Percentiles rank a stretch among this genome's conserved stretches.
Evolutionary conservation across 768 basidiomycete genomes (phyloP).

Genomic region (Russula griseocarnosa): DNA sequence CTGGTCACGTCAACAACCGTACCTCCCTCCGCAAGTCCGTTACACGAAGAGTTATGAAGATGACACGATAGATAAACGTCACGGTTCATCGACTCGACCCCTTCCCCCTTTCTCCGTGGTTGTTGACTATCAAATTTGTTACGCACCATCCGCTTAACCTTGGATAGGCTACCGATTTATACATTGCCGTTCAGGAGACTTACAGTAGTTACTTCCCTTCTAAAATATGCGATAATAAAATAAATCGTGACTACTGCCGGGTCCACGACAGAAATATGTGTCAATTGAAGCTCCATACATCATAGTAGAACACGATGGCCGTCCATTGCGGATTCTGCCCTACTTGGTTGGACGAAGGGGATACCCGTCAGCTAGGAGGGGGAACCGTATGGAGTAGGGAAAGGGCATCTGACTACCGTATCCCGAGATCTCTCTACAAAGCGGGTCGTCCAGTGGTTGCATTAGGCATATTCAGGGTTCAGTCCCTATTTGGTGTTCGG

Average conservation of each 20-base stretch:
- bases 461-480: not conserved
- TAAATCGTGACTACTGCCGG: not conserved
- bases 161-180: not conserved
- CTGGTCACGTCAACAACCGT: not conserved
- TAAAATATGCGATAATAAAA: not conserved
- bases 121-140: not conserved
- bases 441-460: not conserved
- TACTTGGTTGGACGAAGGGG: not conserved
- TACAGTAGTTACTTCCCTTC: not conserved
- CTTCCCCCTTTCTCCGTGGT: not conserved
- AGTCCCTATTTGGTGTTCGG: not conserved
- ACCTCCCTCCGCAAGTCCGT: conserved; percentile 7
- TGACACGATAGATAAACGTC: not conserved
- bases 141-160: not conserved
- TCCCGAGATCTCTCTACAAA: too few species aligned
- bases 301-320: not conserved
- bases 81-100: not conserved
- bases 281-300: not conserved
- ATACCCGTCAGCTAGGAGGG: not conserved
- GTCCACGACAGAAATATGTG: not conserved
- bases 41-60: conserved; percentile 27
- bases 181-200: not conserved
- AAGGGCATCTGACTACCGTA: not conserved
- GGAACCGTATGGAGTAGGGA: not conserved
- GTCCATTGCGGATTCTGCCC: not conserved